Evolutionary conservation across 495 filamentous ascomycete species (phyloP).

Genomic region (Penicillium lagena): DNA sequence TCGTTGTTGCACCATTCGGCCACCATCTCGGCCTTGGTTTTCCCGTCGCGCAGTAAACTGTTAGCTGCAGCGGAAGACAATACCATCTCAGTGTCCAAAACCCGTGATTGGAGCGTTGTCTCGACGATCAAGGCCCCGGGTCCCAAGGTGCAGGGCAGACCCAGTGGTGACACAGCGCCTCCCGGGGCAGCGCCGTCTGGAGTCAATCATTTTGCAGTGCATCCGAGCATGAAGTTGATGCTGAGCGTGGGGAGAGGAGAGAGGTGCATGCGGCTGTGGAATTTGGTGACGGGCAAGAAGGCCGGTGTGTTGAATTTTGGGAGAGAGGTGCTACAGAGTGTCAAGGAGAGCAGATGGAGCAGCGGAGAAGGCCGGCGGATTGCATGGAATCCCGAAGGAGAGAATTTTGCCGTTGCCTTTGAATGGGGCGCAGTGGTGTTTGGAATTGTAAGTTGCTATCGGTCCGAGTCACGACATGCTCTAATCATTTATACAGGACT

Average conservation of each 20-base stretch:
- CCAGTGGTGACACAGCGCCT: constrained; percentile 83
- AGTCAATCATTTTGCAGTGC: constrained; percentile 90
- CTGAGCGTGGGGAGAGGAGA: constrained; percentile 85
- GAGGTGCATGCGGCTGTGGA: constrained; percentile 89
- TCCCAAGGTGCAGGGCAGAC: constrained; percentile 74
- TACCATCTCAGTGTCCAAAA: constrained; percentile 76
- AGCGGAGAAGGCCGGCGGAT: constrained; percentile 81
- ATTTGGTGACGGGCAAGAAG: constrained; percentile 92
- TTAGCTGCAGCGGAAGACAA: constrained; percentile 80
- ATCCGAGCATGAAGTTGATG: constrained; percentile 95
- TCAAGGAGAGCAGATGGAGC: constrained; percentile 69
- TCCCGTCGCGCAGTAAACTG: constrained; percentile 83
- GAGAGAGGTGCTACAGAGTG: constrained; percentile 55
- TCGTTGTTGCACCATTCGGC: constrained; percentile 79
- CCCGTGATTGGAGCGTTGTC: constrained; percentile 82
- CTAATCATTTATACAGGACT: constrained; percentile 47
- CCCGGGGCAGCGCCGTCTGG: constrained; percentile 80
- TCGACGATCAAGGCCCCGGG: constrained; percentile 87
- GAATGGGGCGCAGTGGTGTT: constrained; percentile 82
- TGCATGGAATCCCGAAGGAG: constrained; percentile 66
- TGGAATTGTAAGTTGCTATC: constrained; percentile 55
- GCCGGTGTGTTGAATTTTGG: constrained; percentile 84
- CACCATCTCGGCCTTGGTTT: constrained; percentile 68
- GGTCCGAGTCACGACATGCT: neutral
- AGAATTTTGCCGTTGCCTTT: constrained; percentile 84